These are phyloP conservation scores for Ascochyta pisi DNA, from an alignment of 2,329 filamentous ascomycete species.

Conservation along the genomic window DNA sequence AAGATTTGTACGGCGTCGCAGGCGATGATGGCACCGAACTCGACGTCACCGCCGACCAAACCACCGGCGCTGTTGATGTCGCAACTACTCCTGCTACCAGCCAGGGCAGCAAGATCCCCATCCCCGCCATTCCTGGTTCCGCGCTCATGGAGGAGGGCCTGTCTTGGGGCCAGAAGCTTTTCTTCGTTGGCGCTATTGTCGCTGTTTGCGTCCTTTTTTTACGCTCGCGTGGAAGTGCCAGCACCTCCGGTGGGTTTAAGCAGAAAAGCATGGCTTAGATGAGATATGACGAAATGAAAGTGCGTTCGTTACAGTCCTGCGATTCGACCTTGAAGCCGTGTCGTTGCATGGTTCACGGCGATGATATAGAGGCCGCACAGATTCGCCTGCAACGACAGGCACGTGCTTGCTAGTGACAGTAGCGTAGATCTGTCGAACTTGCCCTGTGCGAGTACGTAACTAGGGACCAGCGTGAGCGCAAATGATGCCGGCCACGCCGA, in stretches of 20 bases:
- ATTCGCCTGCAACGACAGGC: conserved; percentile 2
- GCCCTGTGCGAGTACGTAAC: conserved; percentile 13
- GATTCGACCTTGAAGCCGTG: not conserved
- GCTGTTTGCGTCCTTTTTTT: conserved; percentile 52
- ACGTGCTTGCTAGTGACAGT: conserved; percentile 14
- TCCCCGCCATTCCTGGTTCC: conserved; percentile 24
- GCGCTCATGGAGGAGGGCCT: conserved; percentile 45
- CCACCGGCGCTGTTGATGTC: conserved; percentile 32
- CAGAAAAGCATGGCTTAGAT: conserved; percentile 52
- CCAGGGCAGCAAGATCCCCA: conserved; percentile 26
- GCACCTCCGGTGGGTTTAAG: conserved; percentile 31
- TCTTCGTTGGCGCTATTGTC: conserved; percentile 54
- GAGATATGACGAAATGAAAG: conserved; percentile 18
- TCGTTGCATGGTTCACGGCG: not conserved
- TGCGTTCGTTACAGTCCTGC: conserved; percentile 4
- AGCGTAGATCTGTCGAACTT: conserved; percentile 16
- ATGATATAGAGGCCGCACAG: not conserved
- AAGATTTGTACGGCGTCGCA: conserved; percentile 56
- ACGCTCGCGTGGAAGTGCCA: conserved; percentile 41
- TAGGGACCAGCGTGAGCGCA: conserved; percentile 1
- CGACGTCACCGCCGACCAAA: conserved; percentile 46
- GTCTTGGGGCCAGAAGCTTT: conserved; percentile 54
- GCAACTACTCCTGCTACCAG: conserved; percentile 33
- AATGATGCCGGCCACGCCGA: conserved; percentile 1
- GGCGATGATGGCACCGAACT: conserved; percentile 53